Conservation (phyloP, 2,329 filamentous ascomycete genomes). For the Penicillium sp. region DNA sequence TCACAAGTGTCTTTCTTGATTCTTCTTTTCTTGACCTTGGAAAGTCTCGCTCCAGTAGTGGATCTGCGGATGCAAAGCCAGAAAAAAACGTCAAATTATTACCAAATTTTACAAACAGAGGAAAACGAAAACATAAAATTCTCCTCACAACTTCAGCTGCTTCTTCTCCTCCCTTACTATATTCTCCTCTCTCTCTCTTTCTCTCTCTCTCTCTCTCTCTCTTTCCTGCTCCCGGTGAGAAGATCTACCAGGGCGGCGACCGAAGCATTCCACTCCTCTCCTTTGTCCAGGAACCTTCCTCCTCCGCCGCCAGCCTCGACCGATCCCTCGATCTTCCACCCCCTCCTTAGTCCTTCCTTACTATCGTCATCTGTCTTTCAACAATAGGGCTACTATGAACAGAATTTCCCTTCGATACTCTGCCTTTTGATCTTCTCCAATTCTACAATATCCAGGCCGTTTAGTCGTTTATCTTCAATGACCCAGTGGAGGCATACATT, state of each 20-base stretch:
- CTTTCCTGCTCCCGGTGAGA: slow-evolving; percentile 4
- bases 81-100: slow-evolving; percentile 28
- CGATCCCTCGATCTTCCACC: slow-evolving; percentile 21
- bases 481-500: slow-evolving; percentile 29
- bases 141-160: slow-evolving; percentile 30
- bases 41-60: slow-evolving; percentile 27
- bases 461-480: slow-evolving; percentile 32
- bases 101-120: slow-evolving; percentile 40
- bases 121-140: slow-evolving; percentile 43
- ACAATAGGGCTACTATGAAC: slow-evolving; percentile 18
- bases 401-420: slow-evolving; percentile 7
- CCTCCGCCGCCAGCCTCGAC: slow-evolving; percentile 20
- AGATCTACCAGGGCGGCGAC: slow-evolving; percentile 7
- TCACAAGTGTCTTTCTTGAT: background rate
- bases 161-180: slow-evolving; percentile 24
- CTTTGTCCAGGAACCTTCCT: slow-evolving; percentile 27
- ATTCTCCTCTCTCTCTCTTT: slow-evolving; percentile 19
- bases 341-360: slow-evolving; percentile 17
- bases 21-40: slow-evolving; percentile 2
- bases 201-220: slow-evolving; percentile 21
- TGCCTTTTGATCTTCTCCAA: background rate
- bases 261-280: slow-evolving; percentile 27
- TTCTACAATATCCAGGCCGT: slow-evolving; percentile 3
- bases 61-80: slow-evolving; percentile 37
- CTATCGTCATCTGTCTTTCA: slow-evolving; percentile 10